Base-by-base conservation (phyloP, 1,139 yeast genomes). In the Candida glucosophila region DNA sequence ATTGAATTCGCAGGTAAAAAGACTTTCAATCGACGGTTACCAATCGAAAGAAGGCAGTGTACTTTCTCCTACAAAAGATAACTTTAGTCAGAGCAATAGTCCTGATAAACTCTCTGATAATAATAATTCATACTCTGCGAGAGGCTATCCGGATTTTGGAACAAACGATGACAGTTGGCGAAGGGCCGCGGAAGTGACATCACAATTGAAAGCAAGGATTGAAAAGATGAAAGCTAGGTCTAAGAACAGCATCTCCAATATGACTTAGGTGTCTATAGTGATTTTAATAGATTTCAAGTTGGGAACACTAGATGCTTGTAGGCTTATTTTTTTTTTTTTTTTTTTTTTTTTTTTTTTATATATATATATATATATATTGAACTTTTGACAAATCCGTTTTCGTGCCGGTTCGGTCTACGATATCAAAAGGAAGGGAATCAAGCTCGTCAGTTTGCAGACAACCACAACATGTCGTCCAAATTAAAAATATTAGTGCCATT, bases 401-500 rank as follows among this genome's bases (percentile, higher is more conserved):
- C n/a, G n/a, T n/a, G n/a, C n/a, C n/a, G n/a, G n/a, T n/a, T n/a
- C n/a, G n/a, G n/a, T n/a, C n/a, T n/a, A n/a, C n/a, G n/a, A n/a
- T n/a, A n/a, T n/a, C n/a, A n/a, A n/a, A n/a, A n/a, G n/a, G n/a
- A n/a, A n/a, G n/a, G n/a, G n/a, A n/a, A n/a, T n/a, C n/a, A n/a
- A n/a, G n/a, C n/a, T n/a, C n/a, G n/a, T n/a, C n/a, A n/a, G n/a
- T n/a, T n/a, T n/a, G n/a, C n/a, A n/a, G n/a, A n/a, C n/a, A n/a
- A 5, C 15, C 10, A 9, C 3, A 27, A n/a, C 8, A 31, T 30
- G 34, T 26, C 29, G 22, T 55, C 69, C 25, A 73, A 77, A 45
- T 62, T 83, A 38, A 73, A 79, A 53, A 81, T 88, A 37, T 63
- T 90, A 24, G 96, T 90, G 6, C 98, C 98, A 11, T 90, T 90